These are phyloP conservation scores for Ophiocordyceps unilateralis DNA, from an alignment of 2,329 filamentous ascomycete genomes.

Conservation along the genomic window DNA sequence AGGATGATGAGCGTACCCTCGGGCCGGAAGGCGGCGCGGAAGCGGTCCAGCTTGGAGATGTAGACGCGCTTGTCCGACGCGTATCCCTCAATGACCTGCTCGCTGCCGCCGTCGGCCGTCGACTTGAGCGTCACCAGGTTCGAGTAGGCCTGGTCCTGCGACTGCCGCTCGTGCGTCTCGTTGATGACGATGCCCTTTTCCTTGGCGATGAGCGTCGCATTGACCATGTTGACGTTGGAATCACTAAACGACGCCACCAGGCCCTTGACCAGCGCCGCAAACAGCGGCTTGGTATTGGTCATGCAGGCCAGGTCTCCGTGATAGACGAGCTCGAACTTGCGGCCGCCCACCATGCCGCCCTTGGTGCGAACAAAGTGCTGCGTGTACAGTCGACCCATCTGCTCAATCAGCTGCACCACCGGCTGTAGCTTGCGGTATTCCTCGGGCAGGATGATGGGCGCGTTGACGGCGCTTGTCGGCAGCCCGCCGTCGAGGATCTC, in stretches of 20 bases:
- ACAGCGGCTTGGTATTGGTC: slow-evolving; percentile 60
- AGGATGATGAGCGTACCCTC: slow-evolving; percentile 61
- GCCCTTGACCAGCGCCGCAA: slow-evolving; percentile 64
- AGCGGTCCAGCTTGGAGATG: slow-evolving; percentile 58
- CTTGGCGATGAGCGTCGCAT: slow-evolving; percentile 56
- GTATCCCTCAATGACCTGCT: slow-evolving; percentile 45
- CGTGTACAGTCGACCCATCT: slow-evolving; percentile 63
- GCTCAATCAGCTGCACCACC: slow-evolving; percentile 59
- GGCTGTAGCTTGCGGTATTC: slow-evolving; percentile 65
- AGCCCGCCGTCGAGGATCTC: slow-evolving; percentile 56
- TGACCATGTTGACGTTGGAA: slow-evolving; percentile 64
- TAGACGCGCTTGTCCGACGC: slow-evolving; percentile 45
- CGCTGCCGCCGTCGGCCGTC: slow-evolving; percentile 14
- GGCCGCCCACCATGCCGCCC: slow-evolving; percentile 27
- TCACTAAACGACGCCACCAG: slow-evolving; percentile 53
- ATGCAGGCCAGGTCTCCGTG: slow-evolving; percentile 57
- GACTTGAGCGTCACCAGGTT: slow-evolving; percentile 55
- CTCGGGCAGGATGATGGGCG: slow-evolving; percentile 63
- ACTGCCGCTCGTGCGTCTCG: slow-evolving; percentile 49
- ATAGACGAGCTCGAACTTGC: slow-evolving; percentile 60
- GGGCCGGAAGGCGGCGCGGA: slow-evolving; percentile 56
- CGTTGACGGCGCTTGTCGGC: slow-evolving; percentile 63
- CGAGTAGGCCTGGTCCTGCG: slow-evolving; percentile 45
- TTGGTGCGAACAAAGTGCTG: slow-evolving; percentile 44
- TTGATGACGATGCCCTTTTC: slow-evolving; percentile 65